A percentile compares a stretch with the other conserved stretches of the same genome.
These are phyloP conservation scores for Pyrus hybrid DNA, from an alignment of 331 rosid genomes.

Conservation along the genomic window DNA sequence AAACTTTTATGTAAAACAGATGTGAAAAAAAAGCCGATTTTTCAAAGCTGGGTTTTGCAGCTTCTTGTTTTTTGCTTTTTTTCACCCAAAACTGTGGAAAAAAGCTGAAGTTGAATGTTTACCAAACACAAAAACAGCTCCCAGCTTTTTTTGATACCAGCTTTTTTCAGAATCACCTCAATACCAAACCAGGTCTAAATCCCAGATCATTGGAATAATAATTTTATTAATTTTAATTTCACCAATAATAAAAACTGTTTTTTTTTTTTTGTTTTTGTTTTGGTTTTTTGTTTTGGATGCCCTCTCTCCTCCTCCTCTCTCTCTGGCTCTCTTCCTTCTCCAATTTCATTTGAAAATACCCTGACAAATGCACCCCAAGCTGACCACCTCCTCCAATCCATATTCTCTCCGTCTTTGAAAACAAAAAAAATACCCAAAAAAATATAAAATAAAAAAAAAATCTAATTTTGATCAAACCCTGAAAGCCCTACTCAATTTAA, in stretches of 20 bases:
- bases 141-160: too few relatives aligned
- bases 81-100: too few relatives aligned
- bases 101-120: too few relatives aligned
- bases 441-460: not conserved
- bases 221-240: not conserved
- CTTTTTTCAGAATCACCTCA: too few relatives aligned
- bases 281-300: not conserved
- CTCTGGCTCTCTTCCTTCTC: not conserved
- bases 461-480: slow-evolving; percentile 49
- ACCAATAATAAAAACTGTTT: not conserved
- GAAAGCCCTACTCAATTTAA: slow-evolving; percentile 7
- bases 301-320: not conserved
- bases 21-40: too few relatives aligned
- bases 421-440: not conserved
- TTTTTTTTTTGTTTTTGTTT: not conserved
- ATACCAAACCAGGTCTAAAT: too few relatives aligned
- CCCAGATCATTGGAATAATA: not conserved
- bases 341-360: slow-evolving; percentile 16
- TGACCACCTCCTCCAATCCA: slow-evolving; percentile 20
- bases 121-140: too few relatives aligned
- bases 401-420: slow-evolving; percentile 14
- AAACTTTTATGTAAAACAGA: too few relatives aligned
- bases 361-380: slow-evolving; percentile 14
- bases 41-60: too few relatives aligned
- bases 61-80: too few relatives aligned